Evolutionary conservation across 2,329 filamentous ascomycete genomes (phyloP).

Genomic region (Aspergillus sp.): DNA sequence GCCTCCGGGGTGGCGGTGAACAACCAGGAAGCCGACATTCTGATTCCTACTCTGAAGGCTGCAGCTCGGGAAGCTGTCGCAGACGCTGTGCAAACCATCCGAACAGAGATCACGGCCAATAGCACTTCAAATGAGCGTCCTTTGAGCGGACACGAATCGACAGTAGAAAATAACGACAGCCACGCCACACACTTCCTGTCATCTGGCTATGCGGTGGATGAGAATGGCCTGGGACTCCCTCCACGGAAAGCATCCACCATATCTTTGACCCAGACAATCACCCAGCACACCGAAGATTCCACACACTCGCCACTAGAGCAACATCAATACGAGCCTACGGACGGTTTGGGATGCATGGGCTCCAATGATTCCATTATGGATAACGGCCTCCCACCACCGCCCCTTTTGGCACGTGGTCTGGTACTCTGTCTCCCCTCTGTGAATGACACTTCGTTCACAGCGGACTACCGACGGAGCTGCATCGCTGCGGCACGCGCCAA

Average conservation of each 20-base stretch:
- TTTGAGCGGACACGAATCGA: conserved; percentile 12
- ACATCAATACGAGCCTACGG: conserved; percentile 8
- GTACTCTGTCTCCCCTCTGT: conserved; percentile 35
- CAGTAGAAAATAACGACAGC: conserved; percentile 9
- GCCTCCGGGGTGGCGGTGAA: conserved; percentile 33
- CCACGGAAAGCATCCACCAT: conserved; percentile 40
- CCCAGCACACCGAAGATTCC: conserved; percentile 33
- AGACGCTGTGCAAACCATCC: conserved; percentile 35
- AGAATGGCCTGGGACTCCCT: conserved; percentile 18
- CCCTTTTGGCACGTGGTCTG: conserved; percentile 35
- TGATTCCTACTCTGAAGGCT: conserved; percentile 41
- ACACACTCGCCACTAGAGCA: conserved; percentile 12
- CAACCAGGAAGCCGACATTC: conserved; percentile 38
- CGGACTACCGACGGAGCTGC: conserved; percentile 33
- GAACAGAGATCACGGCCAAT: conserved; percentile 38
- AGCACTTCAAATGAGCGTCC: conserved; percentile 11
- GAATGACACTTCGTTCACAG: conserved; percentile 28
- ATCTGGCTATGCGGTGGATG: conserved; percentile 18
- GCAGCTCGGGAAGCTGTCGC: conserved; percentile 43
- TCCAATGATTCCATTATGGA: conserved; percentile 16
- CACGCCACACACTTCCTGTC: conserved; percentile 22
- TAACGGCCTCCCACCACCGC: conserved; percentile 29
- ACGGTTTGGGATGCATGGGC: conserved; percentile 8
- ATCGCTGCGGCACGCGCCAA: conserved; percentile 39
- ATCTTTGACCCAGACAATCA: conserved; percentile 40